Base-by-base conservation (phyloP, 2,329 filamentous ascomycete species). In the Trichoderma simmonsii region DNA sequence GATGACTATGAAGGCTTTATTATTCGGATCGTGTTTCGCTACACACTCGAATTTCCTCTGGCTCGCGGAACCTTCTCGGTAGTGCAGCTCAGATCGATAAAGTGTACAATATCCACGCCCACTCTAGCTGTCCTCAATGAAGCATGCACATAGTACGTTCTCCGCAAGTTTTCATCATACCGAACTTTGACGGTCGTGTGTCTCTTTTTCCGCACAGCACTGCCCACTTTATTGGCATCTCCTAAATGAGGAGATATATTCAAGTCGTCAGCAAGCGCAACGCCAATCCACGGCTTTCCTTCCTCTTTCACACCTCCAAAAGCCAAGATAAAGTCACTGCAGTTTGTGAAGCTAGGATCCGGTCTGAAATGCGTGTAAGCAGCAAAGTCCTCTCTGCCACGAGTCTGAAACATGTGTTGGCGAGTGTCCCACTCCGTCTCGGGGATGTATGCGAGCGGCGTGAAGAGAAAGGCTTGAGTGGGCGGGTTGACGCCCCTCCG, bases 11-110 rank as follows among this genome's bases (percentile, higher is more conserved):
- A 21, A 34, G 9, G 18, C n/a, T n/a, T 60, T 24, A 14, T 36
- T 48, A 86, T 32, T 4, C 9, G 5, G 21, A 8, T 7, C 6
- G 6, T 11, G 26, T 48, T 26, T n/a, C 15, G 26, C 14, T 57
- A n/a, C 26, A 8, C 24, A 57, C 24, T 57, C 11, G 54, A 57
- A 30, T 30, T 51, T 0, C 43, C 43, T 21, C 43, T 12, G 7
- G 26, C 24, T 6, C 30, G 26, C 18, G 32, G 59, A 24, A 61
- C 14, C 9, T 18, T 51, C 26, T 51, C 39, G 11, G 62, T 24
- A 8, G 28, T 68, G 18, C 54, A 57, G 3, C 24, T 60, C 24
- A n/a, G 43, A 83, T 77, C n/a, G 57, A 54, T 66, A 3, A 36
- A 61, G 30, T 36, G 14, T n/a, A 51, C 36, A 12, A 56, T 54